Base-by-base conservation (phyloP, 768 basidiomycete species). In the Agrocybe chaxingu region DNA sequence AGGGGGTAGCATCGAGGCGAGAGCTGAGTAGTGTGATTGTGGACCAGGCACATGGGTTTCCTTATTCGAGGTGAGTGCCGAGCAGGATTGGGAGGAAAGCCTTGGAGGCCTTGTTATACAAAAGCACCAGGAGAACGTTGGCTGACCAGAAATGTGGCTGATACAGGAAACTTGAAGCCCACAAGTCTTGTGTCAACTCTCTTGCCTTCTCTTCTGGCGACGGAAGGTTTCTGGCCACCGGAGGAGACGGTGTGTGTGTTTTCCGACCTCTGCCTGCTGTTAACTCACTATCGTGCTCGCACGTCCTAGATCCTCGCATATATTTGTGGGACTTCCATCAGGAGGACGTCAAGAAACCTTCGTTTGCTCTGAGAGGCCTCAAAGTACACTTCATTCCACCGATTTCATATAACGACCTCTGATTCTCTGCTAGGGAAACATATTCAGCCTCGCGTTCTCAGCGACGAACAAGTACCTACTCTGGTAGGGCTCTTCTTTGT, bases 401-500 rank as follows among this genome's bases (percentile, higher is more conserved):
- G 44, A 42, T 19, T n/a, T 35, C 37, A 40, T 29, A 33, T 18
- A 18, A 52, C 35, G 34, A 42, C 40, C 24, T 45, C 24, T 45
- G 8, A 30, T 38, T 42, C 9, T 18, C 11, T 48, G 32, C n/a
- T 55, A 91, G 89, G 76, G 74, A 37, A 89, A 89, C 56, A 77
- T 90, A 33, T 82, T 92, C 63, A 76, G 79, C 12, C 69, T 91
- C 30, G 78, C 78, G 42, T 89, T 91, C 68, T 89, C 88, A 5
- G 76, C 83, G 0, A 73, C 74, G 16, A 86, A 85, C 58, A 76
- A 74, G 45, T 82, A 75, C 59, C 62, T 90, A 37, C 80, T 79
- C 61, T 81, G 82, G 88, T 89, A 52, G 62, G 86, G 71, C 30
- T 24, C 40, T 13, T 56, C 50, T 31, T 61, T 56, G 32, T 45